Percentiles rank a stretch among this genome's conserved stretches.
Evolutionary conservation across 2,329 filamentous ascomycete species (phyloP).

Genomic region (Elsinoe perseae): DNA sequence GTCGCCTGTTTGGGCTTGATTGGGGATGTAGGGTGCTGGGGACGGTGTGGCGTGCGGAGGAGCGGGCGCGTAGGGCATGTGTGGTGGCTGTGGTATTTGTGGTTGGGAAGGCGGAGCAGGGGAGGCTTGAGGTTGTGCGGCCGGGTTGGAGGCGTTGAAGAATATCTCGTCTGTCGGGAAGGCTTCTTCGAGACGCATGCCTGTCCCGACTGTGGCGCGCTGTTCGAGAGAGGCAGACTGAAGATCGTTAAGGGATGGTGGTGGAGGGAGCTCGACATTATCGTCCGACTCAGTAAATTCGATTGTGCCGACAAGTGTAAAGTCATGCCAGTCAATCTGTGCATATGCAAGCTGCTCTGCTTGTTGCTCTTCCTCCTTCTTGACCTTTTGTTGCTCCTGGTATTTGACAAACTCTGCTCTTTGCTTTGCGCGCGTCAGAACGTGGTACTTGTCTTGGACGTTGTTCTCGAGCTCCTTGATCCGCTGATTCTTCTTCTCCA

Average conservation of each 20-base stretch:
- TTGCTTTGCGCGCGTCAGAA: slow-evolving; percentile 73
- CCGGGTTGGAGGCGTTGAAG: slow-evolving; percentile 27
- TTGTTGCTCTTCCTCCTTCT: slow-evolving; percentile 81
- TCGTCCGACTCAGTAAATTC: slow-evolving; percentile 86
- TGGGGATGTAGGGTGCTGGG: slow-evolving; percentile 18
- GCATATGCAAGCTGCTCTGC: slow-evolving; percentile 69
- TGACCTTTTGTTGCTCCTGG: slow-evolving; percentile 75
- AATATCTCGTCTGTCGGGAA: slow-evolving; percentile 26
- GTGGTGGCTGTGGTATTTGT: slow-evolving; percentile 25
- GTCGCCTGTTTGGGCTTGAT: slow-evolving; percentile 30
- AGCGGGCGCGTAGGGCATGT: slow-evolving; percentile 23
- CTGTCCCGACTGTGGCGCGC: slow-evolving; percentile 75
- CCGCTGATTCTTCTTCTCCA: slow-evolving; percentile 63
- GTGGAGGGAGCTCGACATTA: slow-evolving; percentile 74
- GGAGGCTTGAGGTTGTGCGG: slow-evolving; percentile 25
- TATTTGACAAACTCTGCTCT: slow-evolving; percentile 81
- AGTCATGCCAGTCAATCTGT: slow-evolving; percentile 97
- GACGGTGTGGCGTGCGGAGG: slow-evolving; percentile 22
- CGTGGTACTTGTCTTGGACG: slow-evolving; percentile 67
- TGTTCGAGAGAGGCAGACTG: slow-evolving; percentile 93
- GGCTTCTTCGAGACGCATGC: slow-evolving; percentile 86
- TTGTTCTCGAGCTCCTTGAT: slow-evolving; percentile 67
- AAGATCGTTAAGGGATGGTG: slow-evolving; percentile 80
- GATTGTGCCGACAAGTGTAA: slow-evolving; percentile 91
- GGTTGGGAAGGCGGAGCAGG: slow-evolving; percentile 21